Evolutionary conservation across 768 basidiomycete species (phyloP).

Genomic region (Calvatia gigantea): DNA sequence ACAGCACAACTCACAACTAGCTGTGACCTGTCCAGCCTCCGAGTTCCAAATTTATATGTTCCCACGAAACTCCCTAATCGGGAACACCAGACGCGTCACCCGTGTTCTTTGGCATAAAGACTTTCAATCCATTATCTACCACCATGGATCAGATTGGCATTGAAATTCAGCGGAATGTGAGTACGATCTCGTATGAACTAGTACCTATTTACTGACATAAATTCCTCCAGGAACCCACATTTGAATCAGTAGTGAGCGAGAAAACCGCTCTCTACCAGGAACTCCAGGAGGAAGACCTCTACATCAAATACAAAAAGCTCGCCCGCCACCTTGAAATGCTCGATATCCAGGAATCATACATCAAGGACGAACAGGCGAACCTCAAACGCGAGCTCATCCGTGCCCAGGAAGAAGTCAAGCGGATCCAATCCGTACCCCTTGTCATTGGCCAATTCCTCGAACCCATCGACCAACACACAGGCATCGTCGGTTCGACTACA

Average conservation of each 20-base stretch:
- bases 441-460: slow-evolving; percentile 99
- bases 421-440: slow-evolving; percentile 96
- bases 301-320: slow-evolving; percentile 96
- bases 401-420: slow-evolving; percentile 98
- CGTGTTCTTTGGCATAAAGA: slow-evolving; percentile 29
- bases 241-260: slow-evolving; percentile 84
- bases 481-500: slow-evolving; percentile 96
- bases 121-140: slow-evolving; percentile 18
- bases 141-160: slow-evolving; percentile 90
- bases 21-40: background rate
- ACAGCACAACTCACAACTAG: slow-evolving; percentile 4
- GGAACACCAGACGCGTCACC: slow-evolving; percentile 47
- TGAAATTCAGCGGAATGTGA: slow-evolving; percentile 74
- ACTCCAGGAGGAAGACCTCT: slow-evolving; percentile 89
- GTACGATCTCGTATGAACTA: slow-evolving; percentile 19
- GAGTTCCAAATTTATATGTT: background rate
- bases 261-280: slow-evolving; percentile 86
- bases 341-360: slow-evolving; percentile 92
- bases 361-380: slow-evolving; percentile 98
- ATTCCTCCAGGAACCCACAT: slow-evolving; percentile 76
- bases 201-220: background rate
- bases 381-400: slow-evolving; percentile 97
- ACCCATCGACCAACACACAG: slow-evolving; percentile 95
- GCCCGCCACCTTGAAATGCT: slow-evolving; percentile 94
- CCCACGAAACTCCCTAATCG: slow-evolving; percentile 22